These are phyloP conservation scores for Lepraria neglecta DNA, from an alignment of 495 filamentous ascomycete species.

Conservation along the genomic window DNA sequence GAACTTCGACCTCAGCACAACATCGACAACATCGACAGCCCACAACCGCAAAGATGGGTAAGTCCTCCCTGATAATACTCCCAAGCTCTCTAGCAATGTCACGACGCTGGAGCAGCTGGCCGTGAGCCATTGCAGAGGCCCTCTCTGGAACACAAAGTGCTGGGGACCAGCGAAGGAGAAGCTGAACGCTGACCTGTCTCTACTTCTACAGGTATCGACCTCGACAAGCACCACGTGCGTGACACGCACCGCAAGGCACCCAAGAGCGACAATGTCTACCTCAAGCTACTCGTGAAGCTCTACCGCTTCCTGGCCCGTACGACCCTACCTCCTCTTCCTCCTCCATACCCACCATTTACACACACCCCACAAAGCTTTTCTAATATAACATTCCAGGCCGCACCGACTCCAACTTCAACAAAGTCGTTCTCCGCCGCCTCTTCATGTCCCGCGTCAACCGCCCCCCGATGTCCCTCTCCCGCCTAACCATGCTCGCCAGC, in stretches of 20 bases:
- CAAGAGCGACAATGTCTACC: slow-evolving; percentile 96
- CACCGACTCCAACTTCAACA: slow-evolving; percentile 95
- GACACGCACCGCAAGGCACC: slow-evolving; percentile 86
- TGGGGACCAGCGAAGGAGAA: neutral
- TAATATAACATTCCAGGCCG: slow-evolving; percentile 53
- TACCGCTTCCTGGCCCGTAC: slow-evolving; percentile 97
- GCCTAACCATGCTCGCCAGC: slow-evolving; percentile 65
- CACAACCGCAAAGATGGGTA: slow-evolving; percentile 25
- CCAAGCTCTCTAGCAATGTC: too few relatives aligned
- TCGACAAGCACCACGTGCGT: slow-evolving; percentile 77
- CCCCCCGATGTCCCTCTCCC: slow-evolving; percentile 86
- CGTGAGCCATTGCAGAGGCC: too few relatives aligned
- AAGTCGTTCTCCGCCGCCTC: slow-evolving; percentile 89
- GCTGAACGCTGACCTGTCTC: neutral
- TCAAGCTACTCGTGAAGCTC: slow-evolving; percentile 96
- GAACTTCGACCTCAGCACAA: slow-evolving; percentile 10
- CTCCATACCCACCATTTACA: neutral
- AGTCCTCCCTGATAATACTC: neutral
- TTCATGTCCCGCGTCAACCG: slow-evolving; percentile 97
- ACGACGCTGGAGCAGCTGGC: neutral
- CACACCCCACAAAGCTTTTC: neutral
- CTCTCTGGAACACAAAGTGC: neutral
- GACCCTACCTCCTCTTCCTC: slow-evolving; percentile 40
- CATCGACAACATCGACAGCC: slow-evolving; percentile 17
- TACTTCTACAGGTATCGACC: slow-evolving; percentile 52